A percentile compares a stretch with the other conserved stretches of the same genome.
These are phyloP conservation scores for Fusarium continuum DNA, from an alignment of 2,329 filamentous ascomycete species.

Conservation along the genomic window DNA sequence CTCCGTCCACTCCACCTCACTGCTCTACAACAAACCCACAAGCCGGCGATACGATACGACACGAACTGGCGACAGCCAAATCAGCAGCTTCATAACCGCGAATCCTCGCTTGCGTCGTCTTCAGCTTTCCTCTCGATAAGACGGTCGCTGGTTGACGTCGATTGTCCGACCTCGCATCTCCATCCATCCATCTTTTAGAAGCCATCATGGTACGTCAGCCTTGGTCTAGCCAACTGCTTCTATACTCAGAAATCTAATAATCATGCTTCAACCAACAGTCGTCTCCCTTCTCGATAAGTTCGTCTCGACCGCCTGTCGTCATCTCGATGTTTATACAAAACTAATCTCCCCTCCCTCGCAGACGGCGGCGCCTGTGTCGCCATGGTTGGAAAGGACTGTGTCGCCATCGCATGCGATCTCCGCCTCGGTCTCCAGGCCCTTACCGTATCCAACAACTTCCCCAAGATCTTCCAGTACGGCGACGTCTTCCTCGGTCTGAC, in stretches of 20 bases:
- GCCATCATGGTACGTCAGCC: slow-evolving; percentile 45
- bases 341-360: slow-evolving; percentile 45
- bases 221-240: background rate
- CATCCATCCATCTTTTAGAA: slow-evolving; percentile 25
- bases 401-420: slow-evolving; percentile 98
- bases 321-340: slow-evolving; percentile 3
- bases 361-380: slow-evolving; percentile 94
- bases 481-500: slow-evolving; percentile 96
- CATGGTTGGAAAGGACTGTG: slow-evolving; percentile 99
- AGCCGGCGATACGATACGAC: slow-evolving; percentile 8
- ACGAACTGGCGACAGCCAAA: slow-evolving; percentile 12
- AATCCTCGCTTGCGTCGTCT: background rate
- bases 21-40: slow-evolving; percentile 5
- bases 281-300: slow-evolving; percentile 96
- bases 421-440: slow-evolving; percentile 95
- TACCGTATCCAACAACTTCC: slow-evolving; percentile 99
- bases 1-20: slow-evolving; percentile 33
- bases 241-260: slow-evolving; percentile 38
- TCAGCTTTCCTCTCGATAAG: slow-evolving; percentile 18
- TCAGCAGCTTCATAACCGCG: background rate
- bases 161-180: slow-evolving; percentile 35
- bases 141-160: slow-evolving; percentile 38
- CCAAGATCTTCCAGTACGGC: slow-evolving; percentile 98
- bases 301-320: slow-evolving; percentile 43
- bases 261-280: slow-evolving; percentile 63